These are phyloP conservation scores for Vicia sativa DNA, from an alignment of 306 rosid genomes.

Conservation along the genomic window DNA sequence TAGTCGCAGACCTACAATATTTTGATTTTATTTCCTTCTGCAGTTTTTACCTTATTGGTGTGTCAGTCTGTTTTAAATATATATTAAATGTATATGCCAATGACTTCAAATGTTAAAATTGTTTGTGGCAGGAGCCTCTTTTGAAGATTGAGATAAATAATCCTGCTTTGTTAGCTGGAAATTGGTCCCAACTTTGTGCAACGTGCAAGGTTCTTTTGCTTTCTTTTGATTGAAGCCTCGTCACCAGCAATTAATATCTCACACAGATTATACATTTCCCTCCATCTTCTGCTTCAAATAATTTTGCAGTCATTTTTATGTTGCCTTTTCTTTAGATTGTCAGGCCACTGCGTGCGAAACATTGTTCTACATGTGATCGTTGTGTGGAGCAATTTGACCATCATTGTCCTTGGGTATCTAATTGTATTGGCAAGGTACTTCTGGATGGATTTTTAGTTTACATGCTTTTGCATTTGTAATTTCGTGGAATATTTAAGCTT, in stretches of 20 bases:
- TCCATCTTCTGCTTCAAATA: constrained; percentile 5
- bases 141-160: constrained; percentile 86
- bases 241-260: constrained; percentile 59
- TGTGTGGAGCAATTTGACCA: constrained; percentile 99
- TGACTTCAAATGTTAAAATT: constrained; percentile 34
- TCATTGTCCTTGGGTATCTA: constrained; percentile 99
- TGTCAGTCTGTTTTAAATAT: neutral
- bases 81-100: constrained; percentile 10
- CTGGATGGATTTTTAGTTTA: constrained; percentile 28
- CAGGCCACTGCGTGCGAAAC: constrained; percentile 99
- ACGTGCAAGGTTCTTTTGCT: constrained; percentile 68
- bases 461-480: constrained; percentile 10
- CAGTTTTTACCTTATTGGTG: neutral
- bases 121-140: constrained; percentile 78
- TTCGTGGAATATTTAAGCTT: constrained; percentile 17
- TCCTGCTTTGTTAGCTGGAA: constrained; percentile 94
- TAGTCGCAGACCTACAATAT: neutral
- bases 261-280: constrained; percentile 35
- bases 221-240: constrained; percentile 60
- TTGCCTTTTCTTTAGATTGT: constrained; percentile 69
- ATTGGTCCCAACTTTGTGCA: constrained; percentile 56
- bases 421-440: constrained; percentile 96
- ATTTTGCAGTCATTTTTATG: constrained; percentile 23
- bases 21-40: constrained; percentile 18
- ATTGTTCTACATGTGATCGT: constrained; percentile 90